Percentiles rank a stretch among this genome's conserved stretches.
Conservation (phyloP, 2,329 filamentous ascomycete species). For the Diplodia corticola region DNA sequence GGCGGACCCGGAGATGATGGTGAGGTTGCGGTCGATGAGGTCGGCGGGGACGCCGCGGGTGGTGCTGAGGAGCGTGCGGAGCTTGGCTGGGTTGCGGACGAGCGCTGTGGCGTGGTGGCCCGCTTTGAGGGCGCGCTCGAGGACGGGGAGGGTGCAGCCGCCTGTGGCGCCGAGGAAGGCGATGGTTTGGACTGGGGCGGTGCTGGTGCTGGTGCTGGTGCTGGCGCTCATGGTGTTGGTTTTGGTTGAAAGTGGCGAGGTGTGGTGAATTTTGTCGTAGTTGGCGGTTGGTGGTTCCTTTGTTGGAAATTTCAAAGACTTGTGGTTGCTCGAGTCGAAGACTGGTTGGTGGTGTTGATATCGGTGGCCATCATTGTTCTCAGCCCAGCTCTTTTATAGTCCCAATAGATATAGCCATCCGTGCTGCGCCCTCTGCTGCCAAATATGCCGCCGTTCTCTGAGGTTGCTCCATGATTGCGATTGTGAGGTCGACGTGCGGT, state of each 20-base stretch:
- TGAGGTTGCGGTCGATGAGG: slow-evolving; percentile 44
- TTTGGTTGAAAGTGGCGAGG: not conserved
- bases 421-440: not conserved
- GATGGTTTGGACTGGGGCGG: slow-evolving; percentile 35
- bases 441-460: not conserved
- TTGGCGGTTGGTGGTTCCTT: not conserved
- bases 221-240: slow-evolving; percentile 24
- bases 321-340: not conserved
- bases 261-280: not conserved
- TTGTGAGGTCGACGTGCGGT: not conserved
- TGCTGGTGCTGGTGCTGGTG: slow-evolving; percentile 27
- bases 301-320: not conserved
- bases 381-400: not conserved
- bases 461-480: not conserved
- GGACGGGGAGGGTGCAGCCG: slow-evolving; percentile 47
- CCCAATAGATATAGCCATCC: not conserved
- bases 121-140: slow-evolving; percentile 47
- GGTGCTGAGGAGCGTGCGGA: slow-evolving; percentile 44
- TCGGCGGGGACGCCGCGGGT: slow-evolving; percentile 42
- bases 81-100: slow-evolving; percentile 52
- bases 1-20: slow-evolving; percentile 52
- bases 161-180: slow-evolving; percentile 57
- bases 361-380: not conserved
- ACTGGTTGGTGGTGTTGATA: not conserved
- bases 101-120: slow-evolving; percentile 42